These are phyloP conservation scores for Chrysopogon serrulatus DNA, from an alignment of 176 grass and related monocot species.

Conservation along the genomic window DNA sequence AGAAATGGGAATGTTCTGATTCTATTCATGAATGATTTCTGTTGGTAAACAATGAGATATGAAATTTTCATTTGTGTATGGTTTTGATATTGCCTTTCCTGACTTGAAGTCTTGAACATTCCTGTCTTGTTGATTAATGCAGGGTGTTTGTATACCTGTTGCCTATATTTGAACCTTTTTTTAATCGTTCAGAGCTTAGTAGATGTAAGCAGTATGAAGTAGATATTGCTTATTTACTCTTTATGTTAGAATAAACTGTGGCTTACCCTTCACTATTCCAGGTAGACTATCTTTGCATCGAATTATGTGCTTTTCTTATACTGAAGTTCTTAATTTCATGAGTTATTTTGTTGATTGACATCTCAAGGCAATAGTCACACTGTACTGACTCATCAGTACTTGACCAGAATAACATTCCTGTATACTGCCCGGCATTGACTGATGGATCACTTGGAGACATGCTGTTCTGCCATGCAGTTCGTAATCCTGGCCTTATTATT, in stretches of 20 bases:
- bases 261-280: not conserved
- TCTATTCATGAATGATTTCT: constrained; percentile 1
- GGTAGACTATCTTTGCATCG: not conserved
- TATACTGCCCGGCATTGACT: constrained; percentile 83
- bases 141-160: not conserved
- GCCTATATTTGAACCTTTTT: not conserved
- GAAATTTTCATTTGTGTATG: not conserved
- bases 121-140: not conserved
- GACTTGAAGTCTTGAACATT: not conserved
- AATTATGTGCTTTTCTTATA: not conserved
- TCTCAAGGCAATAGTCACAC: not conserved
- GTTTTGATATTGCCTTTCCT: not conserved
- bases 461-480: constrained; percentile 85
- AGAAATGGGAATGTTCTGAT: not conserved
- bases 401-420: constrained; percentile 72
- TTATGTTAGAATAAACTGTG: not conserved
- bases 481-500: constrained; percentile 80
- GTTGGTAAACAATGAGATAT: not conserved
- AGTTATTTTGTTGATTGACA: not conserved
- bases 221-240: not conserved
- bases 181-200: not conserved
- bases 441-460: constrained; percentile 98
- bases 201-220: not conserved
- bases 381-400: constrained; percentile 21
- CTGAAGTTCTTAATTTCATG: not conserved